Evolutionary conservation across 129 eudicot species (phyloP).

Genomic region (Helichrysum umbraculigerum): DNA sequence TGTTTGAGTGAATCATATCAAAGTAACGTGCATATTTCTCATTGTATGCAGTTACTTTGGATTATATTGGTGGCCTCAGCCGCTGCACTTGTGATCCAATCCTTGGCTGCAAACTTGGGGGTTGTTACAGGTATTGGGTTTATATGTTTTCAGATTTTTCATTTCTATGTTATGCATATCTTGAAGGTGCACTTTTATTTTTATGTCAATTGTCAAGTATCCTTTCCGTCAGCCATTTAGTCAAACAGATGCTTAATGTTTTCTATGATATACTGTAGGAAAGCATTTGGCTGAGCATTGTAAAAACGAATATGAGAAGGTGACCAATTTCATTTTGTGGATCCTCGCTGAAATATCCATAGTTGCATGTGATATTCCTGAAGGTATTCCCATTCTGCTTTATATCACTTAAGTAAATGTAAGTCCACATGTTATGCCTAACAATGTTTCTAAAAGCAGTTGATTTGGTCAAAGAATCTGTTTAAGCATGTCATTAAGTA

Average conservation of each 20-base stretch:
- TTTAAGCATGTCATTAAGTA: constrained; percentile 2
- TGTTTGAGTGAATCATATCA: neutral
- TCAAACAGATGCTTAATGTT: constrained; percentile 3
- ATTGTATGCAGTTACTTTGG: constrained; percentile 81
- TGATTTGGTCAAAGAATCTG: neutral
- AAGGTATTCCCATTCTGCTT: constrained; percentile 50
- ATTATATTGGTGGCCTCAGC: constrained; percentile 84
- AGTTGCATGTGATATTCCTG: constrained; percentile 99
- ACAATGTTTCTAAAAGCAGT: constrained; percentile 12
- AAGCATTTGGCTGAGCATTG: constrained; percentile 99
- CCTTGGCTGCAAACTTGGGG: constrained; percentile 93
- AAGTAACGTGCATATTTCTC: neutral
- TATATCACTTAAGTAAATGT: constrained; percentile 5
- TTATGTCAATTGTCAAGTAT: neutral
- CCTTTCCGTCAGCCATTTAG: neutral
- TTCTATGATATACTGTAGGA: constrained; percentile 46
- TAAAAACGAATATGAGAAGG: constrained; percentile 75
- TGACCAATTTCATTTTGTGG: constrained; percentile 84
- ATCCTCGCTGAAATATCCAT: constrained; percentile 90
- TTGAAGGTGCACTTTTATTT: neutral
- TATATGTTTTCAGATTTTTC: neutral
- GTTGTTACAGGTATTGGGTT: constrained; percentile 78
- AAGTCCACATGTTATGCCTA: constrained; percentile 18
- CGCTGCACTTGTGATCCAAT: constrained; percentile 92
- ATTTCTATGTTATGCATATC: neutral